Evolutionary conservation across 1,284 basidiomycete species (phyloP), one percentile per base, ranked within the genome.

Genomic region (Austroboletus niveus): DNA sequence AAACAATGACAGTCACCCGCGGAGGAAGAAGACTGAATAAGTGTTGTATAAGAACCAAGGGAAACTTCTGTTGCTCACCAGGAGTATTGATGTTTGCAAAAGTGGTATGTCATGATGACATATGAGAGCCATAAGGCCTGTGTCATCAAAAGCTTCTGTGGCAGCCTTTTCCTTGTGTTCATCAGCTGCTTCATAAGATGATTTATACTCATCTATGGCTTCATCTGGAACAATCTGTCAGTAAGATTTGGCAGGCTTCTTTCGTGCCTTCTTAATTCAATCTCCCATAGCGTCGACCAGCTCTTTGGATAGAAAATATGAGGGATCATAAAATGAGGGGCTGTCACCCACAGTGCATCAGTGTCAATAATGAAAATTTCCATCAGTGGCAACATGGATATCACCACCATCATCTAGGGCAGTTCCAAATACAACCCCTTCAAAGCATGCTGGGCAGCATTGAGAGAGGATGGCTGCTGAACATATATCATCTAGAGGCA

Each of bases 261-360:
- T 53, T 0, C 35, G 3, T 27, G 34, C 15, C 6, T 11, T 8
- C 43, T 35, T 2, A 3, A 55, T 43, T 2, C 27, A 34, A 1
- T 6, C 1, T 0, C 43, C 48, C 17, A 56, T 39, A 0, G 8
- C 35, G 29, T 56, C 48, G 0, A 55, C 52, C 4, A 48, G 24
- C 4, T 0, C 6, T n/a, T 54, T 54, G 0, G 45, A n/a, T 35
- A 56, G 48, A 17, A 55, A 48, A 14, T 55, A 51, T 4, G 17
- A 12, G 0, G 45, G 52, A 17, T 48, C 20, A 6, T 56, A 50
- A n/a, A 49, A 55, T 0, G 32, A 2, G 1, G 46, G 46, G 8
- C 46, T 22, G 8, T 49, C 44, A 7, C 54, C 44, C 20, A 51
- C 40, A 7, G 51, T 43, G 1, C 17, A 14, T 10, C 31, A 11